A percentile compares a stretch with the other conserved stretches of the same genome.
phyloP scores from a whole-genome alignment of 257 asterid genomes.

The Cruciata laevipes region DNA sequence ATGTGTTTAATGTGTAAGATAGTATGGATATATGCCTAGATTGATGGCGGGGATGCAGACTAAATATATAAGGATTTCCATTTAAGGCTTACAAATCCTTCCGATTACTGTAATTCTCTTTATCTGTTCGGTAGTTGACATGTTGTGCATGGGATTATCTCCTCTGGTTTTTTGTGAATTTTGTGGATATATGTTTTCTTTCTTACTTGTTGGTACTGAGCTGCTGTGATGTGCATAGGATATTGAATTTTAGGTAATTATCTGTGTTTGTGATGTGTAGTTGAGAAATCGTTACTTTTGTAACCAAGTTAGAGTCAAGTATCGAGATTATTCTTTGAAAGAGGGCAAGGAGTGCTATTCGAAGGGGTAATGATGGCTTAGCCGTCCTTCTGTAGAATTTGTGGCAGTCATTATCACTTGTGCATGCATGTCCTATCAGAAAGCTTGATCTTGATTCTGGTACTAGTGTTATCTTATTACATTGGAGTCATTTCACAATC shows the following conservation, averaged over 20 bases:
- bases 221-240: neutral
- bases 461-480: slow-evolving; percentile 10
- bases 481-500: slow-evolving; percentile 1
- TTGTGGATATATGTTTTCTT: neutral
- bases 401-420: slow-evolving; percentile 17
- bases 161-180: no score
- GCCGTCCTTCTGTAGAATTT: slow-evolving; percentile 24
- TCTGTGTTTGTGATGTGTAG: neutral
- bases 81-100: neutral
- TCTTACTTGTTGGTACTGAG: neutral
- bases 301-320: neutral
- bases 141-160: neutral
- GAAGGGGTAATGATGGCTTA: slow-evolving; percentile 23
- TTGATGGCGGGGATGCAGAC: neutral
- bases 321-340: neutral
- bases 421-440: slow-evolving; percentile 23
- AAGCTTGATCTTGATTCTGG: slow-evolving; percentile 16
- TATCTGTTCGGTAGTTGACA: neutral
- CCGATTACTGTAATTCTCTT: neutral
- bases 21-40: neutral
- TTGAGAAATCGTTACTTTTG: neutral
- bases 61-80: neutral
- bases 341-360: slow-evolving; percentile 12
- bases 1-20: neutral
- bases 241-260: neutral